Percentiles rank a stretch among this genome's conserved stretches.
phyloP scores from a whole-genome alignment of 768 basidiomycete species.

The Gautieria morchelliformis region DNA sequence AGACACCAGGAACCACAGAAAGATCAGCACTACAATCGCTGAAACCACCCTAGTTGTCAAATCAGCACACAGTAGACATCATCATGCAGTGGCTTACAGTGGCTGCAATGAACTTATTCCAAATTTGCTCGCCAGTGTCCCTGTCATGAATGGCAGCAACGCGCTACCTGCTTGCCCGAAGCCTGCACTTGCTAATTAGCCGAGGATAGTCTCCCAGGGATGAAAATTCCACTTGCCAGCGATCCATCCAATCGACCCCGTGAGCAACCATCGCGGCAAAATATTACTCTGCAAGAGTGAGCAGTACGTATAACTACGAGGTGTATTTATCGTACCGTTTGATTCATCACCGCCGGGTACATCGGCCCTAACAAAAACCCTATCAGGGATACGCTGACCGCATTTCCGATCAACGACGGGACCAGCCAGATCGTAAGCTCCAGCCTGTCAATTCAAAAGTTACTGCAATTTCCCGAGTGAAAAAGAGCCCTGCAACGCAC shows the following conservation, averaged over 20 bases:
- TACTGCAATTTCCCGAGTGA: not conserved
- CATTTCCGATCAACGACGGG: slow-evolving; percentile 41
- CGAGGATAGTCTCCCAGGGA: not conserved
- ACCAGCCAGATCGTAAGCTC: slow-evolving; percentile 52
- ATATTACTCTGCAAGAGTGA: slow-evolving; percentile 19
- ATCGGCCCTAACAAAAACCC: slow-evolving; percentile 46
- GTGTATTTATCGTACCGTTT: slow-evolving; percentile 34
- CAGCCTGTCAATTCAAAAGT: slow-evolving; percentile 24
- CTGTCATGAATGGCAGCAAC: slow-evolving; percentile 62
- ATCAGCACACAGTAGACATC: not conserved
- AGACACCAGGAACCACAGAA: slow-evolving; percentile 49
- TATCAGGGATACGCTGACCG: slow-evolving; percentile 42
- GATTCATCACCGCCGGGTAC: slow-evolving; percentile 57
- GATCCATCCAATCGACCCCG: slow-evolving; percentile 37
- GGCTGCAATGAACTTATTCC: slow-evolving; percentile 56
- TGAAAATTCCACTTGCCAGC: slow-evolving; percentile 15
- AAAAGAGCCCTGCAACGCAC: slow-evolving; percentile 7
- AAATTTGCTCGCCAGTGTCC: slow-evolving; percentile 51
- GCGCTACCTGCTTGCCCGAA: slow-evolving; percentile 64
- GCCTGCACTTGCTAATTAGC: not conserved
- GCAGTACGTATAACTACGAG: not conserved
- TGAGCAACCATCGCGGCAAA: slow-evolving; percentile 61
- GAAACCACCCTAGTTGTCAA: slow-evolving; percentile 27
- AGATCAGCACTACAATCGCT: slow-evolving; percentile 50
- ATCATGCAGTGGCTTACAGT: slow-evolving; percentile 32